These are phyloP conservation scores for Hyaloscypha hepaticicola DNA, from an alignment of 495 filamentous ascomycete genomes.

Conservation along the genomic window DNA sequence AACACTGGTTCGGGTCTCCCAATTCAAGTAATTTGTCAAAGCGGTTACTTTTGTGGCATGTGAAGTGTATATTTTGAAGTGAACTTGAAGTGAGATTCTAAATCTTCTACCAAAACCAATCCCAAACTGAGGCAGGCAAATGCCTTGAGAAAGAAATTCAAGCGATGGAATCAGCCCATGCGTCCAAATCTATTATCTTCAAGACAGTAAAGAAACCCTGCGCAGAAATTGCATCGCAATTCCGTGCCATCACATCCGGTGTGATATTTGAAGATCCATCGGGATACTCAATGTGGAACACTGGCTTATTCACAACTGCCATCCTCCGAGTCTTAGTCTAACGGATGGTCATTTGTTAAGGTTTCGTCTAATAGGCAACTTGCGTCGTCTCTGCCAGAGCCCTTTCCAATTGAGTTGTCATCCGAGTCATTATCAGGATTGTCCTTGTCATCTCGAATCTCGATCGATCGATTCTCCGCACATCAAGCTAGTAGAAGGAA, in stretches of 20 bases:
- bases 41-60: no score
- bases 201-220: constrained; percentile 60
- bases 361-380: no score
- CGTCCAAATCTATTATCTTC: constrained; percentile 60
- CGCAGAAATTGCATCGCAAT: constrained; percentile 6
- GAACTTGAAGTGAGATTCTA: neutral
- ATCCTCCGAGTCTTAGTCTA: no score
- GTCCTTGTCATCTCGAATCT: neutral
- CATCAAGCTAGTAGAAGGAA: neutral
- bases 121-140: no score
- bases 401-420: neutral
- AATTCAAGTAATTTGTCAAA: neutral
- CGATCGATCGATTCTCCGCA: neutral
- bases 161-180: constrained; percentile 46
- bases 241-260: neutral
- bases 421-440: neutral
- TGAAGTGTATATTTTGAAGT: no score
- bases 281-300: constrained; percentile 73
- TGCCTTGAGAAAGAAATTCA: constrained; percentile 11
- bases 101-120: neutral
- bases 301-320: constrained; percentile 68
- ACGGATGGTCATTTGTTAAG: no score
- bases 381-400: neutral
- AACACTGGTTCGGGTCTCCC: no score
- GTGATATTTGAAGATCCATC: constrained; percentile 42